These are phyloP conservation scores for Amanita pseudoporphyria DNA, from an alignment of 768 basidiomycete genomes.

Conservation along the genomic window DNA sequence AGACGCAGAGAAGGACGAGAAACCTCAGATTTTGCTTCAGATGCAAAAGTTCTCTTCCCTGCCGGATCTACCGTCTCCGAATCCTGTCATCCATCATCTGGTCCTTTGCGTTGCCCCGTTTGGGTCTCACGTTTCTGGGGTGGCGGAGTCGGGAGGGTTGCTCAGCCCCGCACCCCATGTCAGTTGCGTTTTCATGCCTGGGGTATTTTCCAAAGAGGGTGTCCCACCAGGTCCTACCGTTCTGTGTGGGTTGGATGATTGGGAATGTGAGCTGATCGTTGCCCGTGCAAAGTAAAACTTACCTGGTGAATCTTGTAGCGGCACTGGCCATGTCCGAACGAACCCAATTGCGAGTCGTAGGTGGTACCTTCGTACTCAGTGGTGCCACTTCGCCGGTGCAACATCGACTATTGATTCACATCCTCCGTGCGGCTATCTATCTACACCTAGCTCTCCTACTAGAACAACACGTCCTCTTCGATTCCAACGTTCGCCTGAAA, in stretches of 20 bases:
- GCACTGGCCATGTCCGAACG: constrained; percentile 9
- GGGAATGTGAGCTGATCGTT: constrained; percentile 30
- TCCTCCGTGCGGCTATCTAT: constrained; percentile 45
- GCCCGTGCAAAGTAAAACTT: neutral
- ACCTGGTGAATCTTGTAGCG: neutral
- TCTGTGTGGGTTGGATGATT: constrained; percentile 41
- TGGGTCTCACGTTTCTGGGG: constrained; percentile 18
- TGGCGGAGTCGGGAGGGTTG: constrained; percentile 31
- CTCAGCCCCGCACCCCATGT: constrained; percentile 26
- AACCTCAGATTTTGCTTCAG: constrained; percentile 15
- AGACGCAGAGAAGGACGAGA: constrained; percentile 2
- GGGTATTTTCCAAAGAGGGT: constrained; percentile 23
- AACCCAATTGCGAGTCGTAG: constrained; percentile 33
- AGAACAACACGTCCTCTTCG: constrained; percentile 46
- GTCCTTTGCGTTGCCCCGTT: constrained; percentile 41
- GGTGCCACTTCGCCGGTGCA: constrained; percentile 33
- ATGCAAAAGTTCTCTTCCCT: constrained; percentile 17
- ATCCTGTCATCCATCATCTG: constrained; percentile 30
- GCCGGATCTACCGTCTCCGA: constrained; percentile 18
- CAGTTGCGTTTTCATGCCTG: constrained; percentile 36
- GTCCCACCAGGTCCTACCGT: constrained; percentile 18
- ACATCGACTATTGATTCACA: constrained; percentile 32
- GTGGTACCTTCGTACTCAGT: constrained; percentile 51
- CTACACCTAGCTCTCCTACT: constrained; percentile 48
- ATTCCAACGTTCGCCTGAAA: constrained; percentile 39